phyloP scores from a whole-genome alignment of 257 asterid species.

The Lithospermum erythrorhizon region DNA sequence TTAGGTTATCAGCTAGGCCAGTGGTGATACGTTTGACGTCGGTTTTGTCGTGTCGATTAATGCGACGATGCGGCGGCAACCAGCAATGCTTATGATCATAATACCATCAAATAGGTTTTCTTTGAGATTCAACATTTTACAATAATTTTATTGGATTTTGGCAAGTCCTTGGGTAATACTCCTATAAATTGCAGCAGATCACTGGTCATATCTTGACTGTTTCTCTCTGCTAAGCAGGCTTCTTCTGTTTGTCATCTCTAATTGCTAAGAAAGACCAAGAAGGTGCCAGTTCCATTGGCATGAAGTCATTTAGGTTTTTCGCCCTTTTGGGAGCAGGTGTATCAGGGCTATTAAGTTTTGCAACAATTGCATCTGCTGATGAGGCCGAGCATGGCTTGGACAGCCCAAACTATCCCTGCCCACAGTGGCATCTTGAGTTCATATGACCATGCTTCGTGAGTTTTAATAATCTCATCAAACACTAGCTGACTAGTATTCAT shows the following conservation, averaged over 20 bases:
- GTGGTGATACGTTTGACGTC: too few relatives aligned
- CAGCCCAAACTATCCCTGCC: slow-evolving; percentile 50
- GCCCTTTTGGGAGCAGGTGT: slow-evolving; percentile 37
- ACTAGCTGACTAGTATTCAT: slow-evolving; percentile 5
- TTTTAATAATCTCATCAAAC: slow-evolving; percentile 11
- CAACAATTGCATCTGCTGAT: slow-evolving; percentile 56
- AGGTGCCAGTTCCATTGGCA: slow-evolving; percentile 29
- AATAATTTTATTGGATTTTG: not conserved
- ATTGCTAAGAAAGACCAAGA: slow-evolving; percentile 22
- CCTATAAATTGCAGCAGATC: not conserved
- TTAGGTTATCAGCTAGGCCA: too few relatives aligned
- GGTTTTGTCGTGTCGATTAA: too few relatives aligned
- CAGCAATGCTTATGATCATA: too few relatives aligned
- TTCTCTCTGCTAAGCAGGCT: slow-evolving; percentile 8
- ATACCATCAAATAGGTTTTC: too few relatives aligned
- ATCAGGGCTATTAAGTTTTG: slow-evolving; percentile 50
- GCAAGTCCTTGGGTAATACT: not conserved
- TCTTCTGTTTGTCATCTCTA: slow-evolving; percentile 15
- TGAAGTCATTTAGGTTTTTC: slow-evolving; percentile 28
- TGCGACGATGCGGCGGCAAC: too few relatives aligned
- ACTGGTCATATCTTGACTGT: not conserved
- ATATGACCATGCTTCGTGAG: slow-evolving; percentile 75
- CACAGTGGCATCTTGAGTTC: slow-evolving; percentile 65
- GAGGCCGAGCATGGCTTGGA: slow-evolving; percentile 81
- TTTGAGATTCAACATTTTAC: not conserved